Evolutionary conservation across 352 stramenopile genomes (phyloP).

Genomic region (Phytophthora pini): DNA sequence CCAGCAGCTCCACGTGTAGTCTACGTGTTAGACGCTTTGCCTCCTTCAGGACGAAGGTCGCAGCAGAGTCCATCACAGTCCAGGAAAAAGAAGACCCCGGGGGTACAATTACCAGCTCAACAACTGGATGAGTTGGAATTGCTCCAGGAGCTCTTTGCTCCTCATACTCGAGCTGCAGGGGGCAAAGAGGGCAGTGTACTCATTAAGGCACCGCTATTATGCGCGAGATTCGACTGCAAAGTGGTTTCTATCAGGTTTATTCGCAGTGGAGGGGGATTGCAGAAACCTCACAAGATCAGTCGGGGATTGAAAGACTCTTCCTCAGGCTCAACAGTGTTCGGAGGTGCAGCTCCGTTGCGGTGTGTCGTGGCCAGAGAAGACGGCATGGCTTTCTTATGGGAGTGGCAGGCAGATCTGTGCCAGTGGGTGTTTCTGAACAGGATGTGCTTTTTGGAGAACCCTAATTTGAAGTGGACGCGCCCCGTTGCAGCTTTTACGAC

Average conservation of each 20-base stretch:
- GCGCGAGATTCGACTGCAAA: slow-evolving; percentile 74
- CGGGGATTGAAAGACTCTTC: slow-evolving; percentile 18
- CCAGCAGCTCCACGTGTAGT: slow-evolving; percentile 50
- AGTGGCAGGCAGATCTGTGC: slow-evolving; percentile 81
- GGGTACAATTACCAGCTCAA: slow-evolving; percentile 35
- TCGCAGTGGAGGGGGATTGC: slow-evolving; percentile 25
- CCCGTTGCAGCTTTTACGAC: slow-evolving; percentile 71
- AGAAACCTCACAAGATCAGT: slow-evolving; percentile 1
- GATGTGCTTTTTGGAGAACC: slow-evolving; percentile 83
- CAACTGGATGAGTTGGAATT: slow-evolving; percentile 75
- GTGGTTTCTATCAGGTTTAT: slow-evolving; percentile 74
- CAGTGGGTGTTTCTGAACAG: slow-evolving; percentile 87
- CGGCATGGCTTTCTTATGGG: slow-evolving; percentile 84
- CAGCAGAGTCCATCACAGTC: slow-evolving; percentile 13
- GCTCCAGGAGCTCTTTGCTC: slow-evolving; percentile 74
- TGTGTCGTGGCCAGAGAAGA: slow-evolving; percentile 83
- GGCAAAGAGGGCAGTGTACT: slow-evolving; percentile 73
- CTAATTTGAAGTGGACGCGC: slow-evolving; percentile 83
- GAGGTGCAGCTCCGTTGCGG: slow-evolving; percentile 44
- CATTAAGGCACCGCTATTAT: slow-evolving; percentile 73
- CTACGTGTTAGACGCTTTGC: slow-evolving; percentile 79
- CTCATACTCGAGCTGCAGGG: slow-evolving; percentile 33
- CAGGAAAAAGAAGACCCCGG: slow-evolving; percentile 37
- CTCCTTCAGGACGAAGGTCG: slow-evolving; percentile 34
- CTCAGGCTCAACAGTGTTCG: slow-evolving; percentile 15